Evolutionary conservation across 805 yeast genomes (phyloP).

Genomic region (Starmerella floris): DNA sequence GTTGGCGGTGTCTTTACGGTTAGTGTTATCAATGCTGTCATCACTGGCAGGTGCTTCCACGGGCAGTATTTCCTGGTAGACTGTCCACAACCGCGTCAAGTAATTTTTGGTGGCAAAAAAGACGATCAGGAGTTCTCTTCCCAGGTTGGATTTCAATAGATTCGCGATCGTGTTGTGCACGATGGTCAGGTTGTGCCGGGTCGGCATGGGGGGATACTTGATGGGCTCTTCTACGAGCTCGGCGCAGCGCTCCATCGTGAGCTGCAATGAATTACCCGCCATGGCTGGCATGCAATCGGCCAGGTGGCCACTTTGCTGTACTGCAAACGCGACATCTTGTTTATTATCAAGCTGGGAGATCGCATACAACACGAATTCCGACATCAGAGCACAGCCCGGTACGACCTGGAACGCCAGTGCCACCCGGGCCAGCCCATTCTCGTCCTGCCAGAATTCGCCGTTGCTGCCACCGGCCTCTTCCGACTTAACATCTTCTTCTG

Average conservation of each 20-base stretch:
- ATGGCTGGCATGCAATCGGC: background rate
- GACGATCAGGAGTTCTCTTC: constrained; percentile 45
- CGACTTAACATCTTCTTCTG: constrained; percentile 25
- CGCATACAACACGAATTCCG: constrained; percentile 68
- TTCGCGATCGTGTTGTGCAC: constrained; percentile 47
- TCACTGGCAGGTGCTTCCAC: background rate
- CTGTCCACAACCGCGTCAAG: constrained; percentile 37
- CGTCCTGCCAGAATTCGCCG: background rate
- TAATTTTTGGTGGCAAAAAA: constrained; percentile 44
- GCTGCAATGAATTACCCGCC: background rate
- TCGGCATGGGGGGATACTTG: constrained; percentile 49
- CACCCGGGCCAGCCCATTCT: constrained; percentile 33
- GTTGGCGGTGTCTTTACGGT: background rate
- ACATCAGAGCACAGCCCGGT: constrained; percentile 71
- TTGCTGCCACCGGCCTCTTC: background rate
- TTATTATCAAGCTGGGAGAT: constrained; percentile 36
- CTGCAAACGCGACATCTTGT: constrained; percentile 5
- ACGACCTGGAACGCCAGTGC: constrained; percentile 88
- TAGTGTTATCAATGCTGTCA: background rate
- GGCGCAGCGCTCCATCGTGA: constrained; percentile 38
- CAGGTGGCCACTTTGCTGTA: constrained; percentile 6
- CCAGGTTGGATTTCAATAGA: constrained; percentile 47
- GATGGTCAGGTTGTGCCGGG: constrained; percentile 37
- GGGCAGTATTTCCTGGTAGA: constrained; percentile 32
- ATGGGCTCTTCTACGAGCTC: constrained; percentile 76